Evolutionary conservation across 1,284 basidiomycete species (phyloP).

Genomic region (Ceratobasidium sp.): DNA sequence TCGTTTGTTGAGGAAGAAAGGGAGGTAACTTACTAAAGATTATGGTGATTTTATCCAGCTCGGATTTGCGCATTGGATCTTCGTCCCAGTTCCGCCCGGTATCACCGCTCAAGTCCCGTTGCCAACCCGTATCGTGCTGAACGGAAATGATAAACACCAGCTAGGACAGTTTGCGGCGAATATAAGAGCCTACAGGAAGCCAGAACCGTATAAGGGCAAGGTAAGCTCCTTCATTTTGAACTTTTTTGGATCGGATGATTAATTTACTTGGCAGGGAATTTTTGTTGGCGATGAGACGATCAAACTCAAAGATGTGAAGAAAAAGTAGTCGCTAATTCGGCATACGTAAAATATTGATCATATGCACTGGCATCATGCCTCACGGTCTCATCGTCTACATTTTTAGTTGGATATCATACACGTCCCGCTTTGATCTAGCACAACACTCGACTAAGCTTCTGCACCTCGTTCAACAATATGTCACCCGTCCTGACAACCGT

Average conservation of each 20-base stretch:
- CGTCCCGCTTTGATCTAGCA: constrained; percentile 61
- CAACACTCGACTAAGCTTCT: constrained; percentile 80
- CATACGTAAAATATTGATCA: too few relatives aligned
- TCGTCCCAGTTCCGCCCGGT: constrained; percentile 83
- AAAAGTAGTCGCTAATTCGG: constrained; percentile 75
- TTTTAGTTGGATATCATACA: not conserved
- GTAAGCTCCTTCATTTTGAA: constrained; percentile 64
- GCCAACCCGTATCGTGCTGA: constrained; percentile 77
- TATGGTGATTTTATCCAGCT: not conserved
- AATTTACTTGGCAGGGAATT: constrained; percentile 73
- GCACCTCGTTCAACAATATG: constrained; percentile 84
- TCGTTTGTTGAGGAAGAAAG: not conserved
- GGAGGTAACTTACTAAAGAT: too few relatives aligned
- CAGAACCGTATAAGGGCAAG: constrained; percentile 98
- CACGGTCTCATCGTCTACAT: not conserved
- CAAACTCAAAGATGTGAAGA: constrained; percentile 92
- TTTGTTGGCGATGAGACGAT: constrained; percentile 93
- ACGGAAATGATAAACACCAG: constrained; percentile 80
- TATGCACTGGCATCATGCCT: too few relatives aligned
- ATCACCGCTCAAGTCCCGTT: constrained; percentile 82
- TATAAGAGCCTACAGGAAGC: constrained; percentile 87
- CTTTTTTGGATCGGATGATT: constrained; percentile 27
- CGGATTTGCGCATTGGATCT: constrained; percentile 91
- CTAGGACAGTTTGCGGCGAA: constrained; percentile 91
- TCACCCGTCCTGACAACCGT: constrained; percentile 91